These are phyloP conservation scores for Erodium maritimum DNA, from an alignment of 345 rosid species.

Conservation along the genomic window DNA sequence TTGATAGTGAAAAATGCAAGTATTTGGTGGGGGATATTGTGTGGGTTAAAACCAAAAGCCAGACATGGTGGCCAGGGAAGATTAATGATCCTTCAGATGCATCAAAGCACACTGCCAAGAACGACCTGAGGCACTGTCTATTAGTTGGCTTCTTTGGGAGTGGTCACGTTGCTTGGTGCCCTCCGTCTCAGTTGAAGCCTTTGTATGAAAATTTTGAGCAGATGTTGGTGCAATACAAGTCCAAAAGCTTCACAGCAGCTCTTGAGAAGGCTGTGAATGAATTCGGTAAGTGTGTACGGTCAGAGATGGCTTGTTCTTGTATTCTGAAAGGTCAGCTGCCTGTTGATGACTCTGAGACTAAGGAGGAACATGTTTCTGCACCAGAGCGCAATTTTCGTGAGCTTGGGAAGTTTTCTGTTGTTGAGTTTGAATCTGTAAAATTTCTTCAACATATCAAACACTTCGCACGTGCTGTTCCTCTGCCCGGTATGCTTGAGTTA, in stretches of 20 bases:
- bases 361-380: constrained; percentile 6
- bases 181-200: constrained; percentile 46
- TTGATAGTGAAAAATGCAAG: constrained; percentile 12
- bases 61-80: constrained; percentile 90
- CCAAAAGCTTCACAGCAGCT: constrained; percentile 39
- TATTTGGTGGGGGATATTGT: constrained; percentile 59
- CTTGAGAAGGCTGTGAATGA: constrained; percentile 59
- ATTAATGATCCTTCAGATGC: constrained; percentile 32
- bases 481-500: constrained; percentile 38
- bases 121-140: constrained; percentile 19
- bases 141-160: constrained; percentile 43
- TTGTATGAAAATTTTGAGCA: constrained; percentile 47
- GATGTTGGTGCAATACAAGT: constrained; percentile 26
- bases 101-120: constrained; percentile 13
- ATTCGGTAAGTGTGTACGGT: constrained; percentile 38
- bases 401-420: constrained; percentile 26
- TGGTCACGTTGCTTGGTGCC: constrained; percentile 40
- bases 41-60: constrained; percentile 53
- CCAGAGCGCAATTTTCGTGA: constrained; percentile 12
- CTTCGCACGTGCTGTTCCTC: constrained; percentile 29
- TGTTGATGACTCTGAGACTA: constrained; percentile 3
- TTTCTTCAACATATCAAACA: constrained; percentile 44
- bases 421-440: constrained; percentile 36
- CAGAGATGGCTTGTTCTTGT: constrained; percentile 52
- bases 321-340: constrained; percentile 13